These are phyloP conservation scores for Leccinum boreale DNA, from an alignment of 768 basidiomycete genomes.

Conservation along the genomic window DNA sequence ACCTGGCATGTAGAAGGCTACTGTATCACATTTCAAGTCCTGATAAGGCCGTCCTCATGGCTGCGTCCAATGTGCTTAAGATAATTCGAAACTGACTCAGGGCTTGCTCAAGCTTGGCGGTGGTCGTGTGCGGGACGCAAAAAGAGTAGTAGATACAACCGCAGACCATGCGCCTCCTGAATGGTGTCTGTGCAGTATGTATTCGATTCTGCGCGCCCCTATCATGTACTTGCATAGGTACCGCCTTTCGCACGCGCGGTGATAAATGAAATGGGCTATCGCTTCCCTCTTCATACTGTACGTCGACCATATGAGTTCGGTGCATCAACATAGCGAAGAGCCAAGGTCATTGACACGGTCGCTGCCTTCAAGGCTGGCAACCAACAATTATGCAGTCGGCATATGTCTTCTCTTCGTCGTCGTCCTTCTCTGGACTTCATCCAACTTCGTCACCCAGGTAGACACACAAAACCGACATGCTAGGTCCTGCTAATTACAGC, in stretches of 20 bases:
- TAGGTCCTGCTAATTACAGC: constrained; percentile 6
- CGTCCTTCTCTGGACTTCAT: constrained; percentile 84
- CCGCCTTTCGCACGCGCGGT: constrained; percentile 11
- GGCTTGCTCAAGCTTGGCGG: background rate
- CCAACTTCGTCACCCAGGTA: constrained; percentile 86
- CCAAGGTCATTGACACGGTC: constrained; percentile 6
- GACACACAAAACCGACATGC: background rate
- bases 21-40: constrained; percentile 47
- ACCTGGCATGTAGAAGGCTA: constrained; percentile 21
- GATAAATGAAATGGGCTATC: background rate
- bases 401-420: constrained; percentile 70
- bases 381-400: constrained; percentile 50
- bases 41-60: constrained; percentile 75
- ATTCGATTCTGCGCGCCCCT: background rate
- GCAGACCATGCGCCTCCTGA: background rate
- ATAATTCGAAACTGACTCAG: constrained; percentile 39
- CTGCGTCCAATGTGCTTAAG: constrained; percentile 53
- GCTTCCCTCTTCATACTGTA: background rate
- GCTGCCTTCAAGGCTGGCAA: constrained; percentile 3
- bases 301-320: constrained; percentile 16
- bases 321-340: constrained; percentile 13
- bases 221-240: background rate
- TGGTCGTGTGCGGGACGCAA: background rate
- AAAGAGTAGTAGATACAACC: background rate
- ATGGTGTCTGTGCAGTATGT: no score